Evolutionary conservation across 2,329 filamentous ascomycete genomes (phyloP).

Genomic region (Arthrobotrys megalospora): DNA sequence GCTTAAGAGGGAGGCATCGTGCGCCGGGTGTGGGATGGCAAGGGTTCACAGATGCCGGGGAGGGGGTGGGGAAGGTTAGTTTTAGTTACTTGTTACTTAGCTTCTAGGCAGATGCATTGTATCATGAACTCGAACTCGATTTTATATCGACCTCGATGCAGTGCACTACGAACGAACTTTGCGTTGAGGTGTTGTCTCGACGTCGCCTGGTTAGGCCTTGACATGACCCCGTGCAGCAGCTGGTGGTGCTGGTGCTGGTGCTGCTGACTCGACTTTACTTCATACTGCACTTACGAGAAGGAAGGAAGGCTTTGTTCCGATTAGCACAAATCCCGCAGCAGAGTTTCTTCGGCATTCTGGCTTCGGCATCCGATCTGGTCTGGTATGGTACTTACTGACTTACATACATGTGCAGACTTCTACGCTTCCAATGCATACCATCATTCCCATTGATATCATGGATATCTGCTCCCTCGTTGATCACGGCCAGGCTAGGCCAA

Average conservation of each 20-base stretch:
- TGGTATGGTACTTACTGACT: background rate
- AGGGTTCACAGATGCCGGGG: background rate
- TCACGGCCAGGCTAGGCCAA: background rate
- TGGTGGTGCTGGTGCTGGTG: no score
- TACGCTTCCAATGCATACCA: background rate
- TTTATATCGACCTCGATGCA: background rate
- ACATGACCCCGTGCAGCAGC: background rate
- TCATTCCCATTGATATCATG: constrained; percentile 14
- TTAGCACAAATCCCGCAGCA: constrained; percentile 51
- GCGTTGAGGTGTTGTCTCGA: constrained; percentile 21
- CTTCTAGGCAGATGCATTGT: constrained; percentile 27
- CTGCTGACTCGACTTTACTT: background rate
- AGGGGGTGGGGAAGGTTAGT: background rate
- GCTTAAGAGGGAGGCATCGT: background rate
- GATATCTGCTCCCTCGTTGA: background rate
- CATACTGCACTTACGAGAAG: background rate
- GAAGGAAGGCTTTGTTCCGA: constrained; percentile 36
- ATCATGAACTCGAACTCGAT: background rate
- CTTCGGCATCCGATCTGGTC: constrained; percentile 37
- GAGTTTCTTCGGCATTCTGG: constrained; percentile 22
- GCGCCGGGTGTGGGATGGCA: background rate
- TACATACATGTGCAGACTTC: background rate
- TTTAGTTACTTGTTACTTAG: background rate
- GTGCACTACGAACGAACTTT: background rate
- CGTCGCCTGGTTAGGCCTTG: background rate